Conservation (phyloP, 1,284 basidiomycete genomes). For the Vanrija pseudolonga region DNA sequence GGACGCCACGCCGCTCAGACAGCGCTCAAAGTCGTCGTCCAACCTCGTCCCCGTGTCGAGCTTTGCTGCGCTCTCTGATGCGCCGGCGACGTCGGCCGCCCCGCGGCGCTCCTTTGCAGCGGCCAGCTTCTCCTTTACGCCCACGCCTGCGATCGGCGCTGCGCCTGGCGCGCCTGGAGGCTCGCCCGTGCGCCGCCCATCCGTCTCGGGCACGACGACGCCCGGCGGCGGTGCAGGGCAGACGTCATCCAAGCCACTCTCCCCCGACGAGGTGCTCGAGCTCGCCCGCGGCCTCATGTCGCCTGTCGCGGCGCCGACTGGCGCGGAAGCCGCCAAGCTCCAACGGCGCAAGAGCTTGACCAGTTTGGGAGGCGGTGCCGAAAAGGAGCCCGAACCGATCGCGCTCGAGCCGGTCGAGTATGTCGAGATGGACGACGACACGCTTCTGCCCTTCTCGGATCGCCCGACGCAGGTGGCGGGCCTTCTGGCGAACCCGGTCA, state of each 20-base stretch:
- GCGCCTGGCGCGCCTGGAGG: constrained; percentile 3
- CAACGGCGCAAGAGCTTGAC: constrained; percentile 27
- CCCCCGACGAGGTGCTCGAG: constrained; percentile 43
- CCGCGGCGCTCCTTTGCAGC: constrained; percentile 39
- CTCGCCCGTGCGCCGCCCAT: not conserved
- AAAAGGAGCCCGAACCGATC: constrained; percentile 20
- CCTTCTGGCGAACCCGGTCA: constrained; percentile 32
- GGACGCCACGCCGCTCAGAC: constrained; percentile 8
- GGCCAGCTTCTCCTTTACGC: constrained; percentile 30
- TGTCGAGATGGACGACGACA: constrained; percentile 42
- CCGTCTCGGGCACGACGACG: not conserved
- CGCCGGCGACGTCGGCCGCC: constrained; percentile 31
- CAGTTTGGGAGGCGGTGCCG: too few species aligned
- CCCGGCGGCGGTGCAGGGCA: not conserved
- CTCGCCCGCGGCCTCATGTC: constrained; percentile 34
- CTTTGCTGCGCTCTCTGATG: constrained; percentile 6
- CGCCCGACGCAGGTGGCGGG: constrained; percentile 40
- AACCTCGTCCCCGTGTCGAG: constrained; percentile 28
- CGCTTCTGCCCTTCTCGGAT: constrained; percentile 44
- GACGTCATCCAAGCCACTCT: constrained; percentile 22
- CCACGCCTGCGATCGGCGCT: constrained; percentile 6
- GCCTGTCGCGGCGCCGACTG: constrained; percentile 34
- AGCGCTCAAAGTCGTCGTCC: constrained; percentile 38
- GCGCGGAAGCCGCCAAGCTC: constrained; percentile 23
- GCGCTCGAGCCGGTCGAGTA: constrained; percentile 49